Base-by-base conservation (phyloP, 441 rosid genomes). In the Gossypium gossypioides region DNA sequence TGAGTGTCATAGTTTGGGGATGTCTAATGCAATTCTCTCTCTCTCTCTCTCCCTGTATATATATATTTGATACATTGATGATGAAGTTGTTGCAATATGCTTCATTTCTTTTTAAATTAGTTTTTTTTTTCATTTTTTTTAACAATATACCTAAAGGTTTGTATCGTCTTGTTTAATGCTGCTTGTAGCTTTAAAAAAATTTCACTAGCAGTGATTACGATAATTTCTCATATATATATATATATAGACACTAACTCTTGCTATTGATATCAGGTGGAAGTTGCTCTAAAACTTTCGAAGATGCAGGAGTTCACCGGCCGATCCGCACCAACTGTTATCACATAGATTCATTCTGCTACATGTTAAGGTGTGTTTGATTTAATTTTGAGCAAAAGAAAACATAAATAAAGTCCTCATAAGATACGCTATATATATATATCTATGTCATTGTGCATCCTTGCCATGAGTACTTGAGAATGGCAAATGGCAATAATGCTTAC, bases 261-360 rank as follows among this genome's bases (percentile, higher is more conserved):
- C 57, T 16, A 42, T 8, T 73, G 67, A 12, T 80, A 34, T 40
- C 92, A 92, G 99, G 97, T 92, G 83, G 92, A 88, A 15, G 87
- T 91, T 68, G 98, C 99, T 65, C 88, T 87, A 21, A 88, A 90
- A 73, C 92, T 92, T 71, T 92, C 99, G 0, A 91, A 86, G 86
- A 92, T 92, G 98, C 75, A 86, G 85, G 89, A 86, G 81, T 89
- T 84, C 86, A 95, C 98, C 0, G 95, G 96, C 74, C 90, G 99
- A 80, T 89, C 91, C 37, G 85, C 97, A 15, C 98, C 98, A 0
- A 92, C 99, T 1, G 99, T 91, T 74, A 91, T 91, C 68, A 91
- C 99, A 75, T 92, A 86, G 77, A 72, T 6, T 7, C 61, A 6
- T 2, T 1, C 24, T 6, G 29, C 61, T 69, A 18, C 12, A 50